Evolutionary conservation across 805 yeast species (phyloP), one percentile per base, ranked within the genome.

Genomic region (Clavispora carvajalis): DNA sequence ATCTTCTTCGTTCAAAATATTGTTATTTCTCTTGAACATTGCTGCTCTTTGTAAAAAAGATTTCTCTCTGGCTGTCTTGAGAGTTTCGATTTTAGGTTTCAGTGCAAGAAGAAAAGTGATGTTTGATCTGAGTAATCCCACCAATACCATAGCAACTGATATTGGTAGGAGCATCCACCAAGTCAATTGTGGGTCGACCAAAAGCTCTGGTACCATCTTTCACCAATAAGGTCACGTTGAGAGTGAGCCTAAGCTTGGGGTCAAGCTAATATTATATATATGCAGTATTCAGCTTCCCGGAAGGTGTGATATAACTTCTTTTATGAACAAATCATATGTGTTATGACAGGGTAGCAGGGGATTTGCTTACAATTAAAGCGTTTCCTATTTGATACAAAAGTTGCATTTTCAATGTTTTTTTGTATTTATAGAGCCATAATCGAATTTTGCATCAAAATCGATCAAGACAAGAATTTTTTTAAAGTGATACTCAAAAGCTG

Each of bases 131-230:
- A 88, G 60, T 15, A 91, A 60, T 7, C 96, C 96, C 4, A 88
- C 88, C 41, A 90, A 63, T 9, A 93, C 82, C 95, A 93, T 89
- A 16, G 89, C 95, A 16, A 84, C 57, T 5, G 95, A 79, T 33
- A 93, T 90, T 18, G 99, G 99, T 25, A 88, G 60, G 13, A 93
- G 68, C 22, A 89, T 98, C 97, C 98, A 91, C 52, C 80, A 76
- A 58, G 85, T 82, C 46, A 93, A 69, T 39, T 77, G 75, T 4
- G 96, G 95, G 56, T 91, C 98, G 34, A 91, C 66, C 12, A 80
- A 39, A 26, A 66, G 56, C 35, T 66, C 71, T 4, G 28, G 33
- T 10, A 36, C 22, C 38, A 36, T 36, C 13, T 22, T 13, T 15
- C 5, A n/a, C 16, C 8, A 7, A 6, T 7, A 25, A 25, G 5